Evolutionary conservation across 2,329 filamentous ascomycete species (phyloP), one percentile per base, ranked within the genome.

Genomic region (Talaromyces amestolkiae): DNA sequence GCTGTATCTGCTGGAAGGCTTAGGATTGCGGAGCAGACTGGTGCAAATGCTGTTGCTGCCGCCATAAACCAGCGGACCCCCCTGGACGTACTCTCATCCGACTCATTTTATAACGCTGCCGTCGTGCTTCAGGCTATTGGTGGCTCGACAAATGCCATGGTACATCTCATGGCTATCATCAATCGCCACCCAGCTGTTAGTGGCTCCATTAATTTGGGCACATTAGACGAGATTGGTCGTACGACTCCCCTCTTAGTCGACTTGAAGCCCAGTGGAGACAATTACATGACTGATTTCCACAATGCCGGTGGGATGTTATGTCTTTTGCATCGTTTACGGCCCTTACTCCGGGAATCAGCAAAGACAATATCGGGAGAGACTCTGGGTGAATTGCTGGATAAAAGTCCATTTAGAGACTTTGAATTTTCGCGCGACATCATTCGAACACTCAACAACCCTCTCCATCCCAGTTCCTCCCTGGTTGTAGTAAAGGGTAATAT

Each of bases 161-260:
- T 86, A n/a, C 84, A 86, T 71, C 68, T 86, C 13, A 78, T 82
- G 61, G 84, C 84, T n/a, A 80, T 86, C 35, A 82, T 82, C n/a
- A 85, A 85, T 63, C 76, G 84, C 3, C 83, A 85, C 66, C 83
- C 83, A 0, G 70, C 75, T 1, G 65, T 85, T 5, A 75, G 79
- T 41, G 81, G 80, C 2, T 71, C 73, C 3, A 81, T 84, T 53
- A 80, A 77, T 0, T 69, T 85, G 27, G 70, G 79, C 27, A 82
- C 78, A 0, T 75, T 84, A 63, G 81, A 84, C 58, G 79, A 82
- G 3, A 79, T 84, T 39, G 82, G 83, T 3, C 74, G 75, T 13
- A 80, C 74, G 11, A 82, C 79, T 0, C 83, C 83, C 0, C 70
- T 85, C 0, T 69, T 84, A 5, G 75, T 84, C 8, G 82, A 85